These are phyloP conservation scores for Melastoma candidum DNA, from an alignment of 441 rosid genomes.

Conservation along the genomic window DNA sequence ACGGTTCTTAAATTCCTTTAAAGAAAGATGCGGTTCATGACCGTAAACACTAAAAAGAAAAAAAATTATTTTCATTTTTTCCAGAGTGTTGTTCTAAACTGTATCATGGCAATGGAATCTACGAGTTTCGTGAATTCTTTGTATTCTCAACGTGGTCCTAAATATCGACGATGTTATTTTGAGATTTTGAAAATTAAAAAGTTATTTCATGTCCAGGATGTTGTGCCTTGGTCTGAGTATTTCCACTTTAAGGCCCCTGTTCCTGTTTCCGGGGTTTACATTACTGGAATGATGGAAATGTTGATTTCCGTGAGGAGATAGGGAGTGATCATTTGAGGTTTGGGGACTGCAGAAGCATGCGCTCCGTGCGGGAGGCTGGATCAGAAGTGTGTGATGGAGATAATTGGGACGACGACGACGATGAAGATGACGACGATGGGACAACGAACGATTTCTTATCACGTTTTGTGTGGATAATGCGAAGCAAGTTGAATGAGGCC, in stretches of 20 bases:
- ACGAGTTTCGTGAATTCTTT: too few relatives aligned
- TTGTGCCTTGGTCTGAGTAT: slow-evolving; percentile 17
- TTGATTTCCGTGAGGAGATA: slow-evolving; percentile 10
- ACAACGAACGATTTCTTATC: slow-evolving; percentile 64
- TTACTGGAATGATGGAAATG: slow-evolving; percentile 7
- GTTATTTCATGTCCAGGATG: slow-evolving; percentile 15
- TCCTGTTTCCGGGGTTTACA: slow-evolving; percentile 13
- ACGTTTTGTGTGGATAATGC: slow-evolving; percentile 72
- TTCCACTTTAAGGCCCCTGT: slow-evolving; percentile 21
- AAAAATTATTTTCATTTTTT: too few relatives aligned
- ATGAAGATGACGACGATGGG: slow-evolving; percentile 37
- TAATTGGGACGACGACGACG: slow-evolving; percentile 13
- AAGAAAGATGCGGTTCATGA: too few relatives aligned
- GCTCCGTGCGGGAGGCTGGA: slow-evolving; percentile 24
- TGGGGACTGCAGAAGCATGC: slow-evolving; percentile 29
- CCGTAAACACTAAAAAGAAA: too few relatives aligned
- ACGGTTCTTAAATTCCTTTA: too few relatives aligned
- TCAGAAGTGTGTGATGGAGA: too few relatives aligned
- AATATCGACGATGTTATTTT: slow-evolving; percentile 28
- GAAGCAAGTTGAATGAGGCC: slow-evolving; percentile 51
- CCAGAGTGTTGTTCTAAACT: too few relatives aligned
- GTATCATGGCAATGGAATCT: too few relatives aligned
- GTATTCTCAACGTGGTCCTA: slow-evolving; percentile 23
- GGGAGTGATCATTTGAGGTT: slow-evolving; percentile 12
- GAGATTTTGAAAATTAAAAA: slow-evolving; percentile 27